Conservation (phyloP, 768 basidiomycete genomes). For the Pleurotus ostreatus region DNA sequence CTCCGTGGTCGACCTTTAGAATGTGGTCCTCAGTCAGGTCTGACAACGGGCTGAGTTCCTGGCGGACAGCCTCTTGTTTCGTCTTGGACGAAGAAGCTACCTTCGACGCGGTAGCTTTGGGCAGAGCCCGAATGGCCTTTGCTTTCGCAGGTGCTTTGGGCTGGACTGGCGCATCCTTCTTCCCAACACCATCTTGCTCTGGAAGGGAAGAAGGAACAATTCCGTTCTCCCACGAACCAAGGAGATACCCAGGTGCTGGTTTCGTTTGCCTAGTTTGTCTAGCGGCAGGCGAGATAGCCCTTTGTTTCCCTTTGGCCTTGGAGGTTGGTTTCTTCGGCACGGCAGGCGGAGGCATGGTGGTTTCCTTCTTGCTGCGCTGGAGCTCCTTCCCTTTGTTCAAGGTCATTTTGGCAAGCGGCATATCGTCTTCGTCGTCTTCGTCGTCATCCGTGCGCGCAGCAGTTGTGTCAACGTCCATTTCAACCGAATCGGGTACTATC, state of each 20-base stretch:
- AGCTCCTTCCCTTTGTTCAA: conserved; percentile 20
- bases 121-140: background rate
- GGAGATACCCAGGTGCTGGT: conserved; percentile 1
- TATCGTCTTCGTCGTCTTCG: conserved; percentile 40
- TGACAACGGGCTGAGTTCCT: conserved; percentile 3
- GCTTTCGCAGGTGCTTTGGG: background rate
- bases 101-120: background rate
- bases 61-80: conserved; percentile 4
- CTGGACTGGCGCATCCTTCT: background rate
- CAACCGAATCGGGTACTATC: conserved; percentile 22
- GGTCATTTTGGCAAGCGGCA: conserved; percentile 36
- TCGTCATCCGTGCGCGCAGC: conserved; percentile 18
- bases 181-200: conserved; percentile 36
- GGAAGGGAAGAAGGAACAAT: conserved; percentile 60
- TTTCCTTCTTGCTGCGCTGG: background rate
- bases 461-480: conserved; percentile 14
- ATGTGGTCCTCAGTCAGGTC: conserved; percentile 24
- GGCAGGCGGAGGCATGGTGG: background rate
- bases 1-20: conserved; percentile 22
- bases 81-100: conserved; percentile 6
- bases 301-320: conserved; percentile 4
- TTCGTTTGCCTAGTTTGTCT: conserved; percentile 1
- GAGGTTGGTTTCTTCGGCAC: background rate
- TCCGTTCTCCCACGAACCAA: conserved; percentile 28
- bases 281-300: background rate